These are phyloP conservation scores for Acanthochlamys bracteata DNA, from an alignment of 106 monocot species.

Conservation along the genomic window DNA sequence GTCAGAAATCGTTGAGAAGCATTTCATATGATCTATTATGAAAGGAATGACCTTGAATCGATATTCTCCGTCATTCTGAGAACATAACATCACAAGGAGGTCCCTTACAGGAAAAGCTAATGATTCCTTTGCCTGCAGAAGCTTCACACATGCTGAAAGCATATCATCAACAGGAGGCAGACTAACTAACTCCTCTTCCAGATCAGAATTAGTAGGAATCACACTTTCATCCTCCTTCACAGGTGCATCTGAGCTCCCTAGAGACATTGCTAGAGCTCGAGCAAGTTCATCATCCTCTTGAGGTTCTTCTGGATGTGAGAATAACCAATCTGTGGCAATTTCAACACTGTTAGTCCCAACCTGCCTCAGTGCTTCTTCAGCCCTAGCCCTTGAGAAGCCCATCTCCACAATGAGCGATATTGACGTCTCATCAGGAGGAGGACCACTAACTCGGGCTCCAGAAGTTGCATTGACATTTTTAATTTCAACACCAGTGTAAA, in stretches of 20 bases:
- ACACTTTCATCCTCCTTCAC: conserved; percentile 37
- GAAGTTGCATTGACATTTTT: conserved; percentile 35
- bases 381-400: conserved; percentile 89
- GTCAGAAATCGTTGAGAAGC: conserved; percentile 25
- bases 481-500: conserved; percentile 80
- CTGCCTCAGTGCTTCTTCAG: conserved; percentile 96
- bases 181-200: conserved; percentile 49
- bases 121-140: conserved; percentile 71
- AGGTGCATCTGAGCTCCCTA: conserved; percentile 61
- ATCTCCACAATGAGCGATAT: conserved; percentile 90
- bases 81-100: conserved; percentile 76
- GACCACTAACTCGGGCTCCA: conserved; percentile 40
- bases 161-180: conserved; percentile 81
- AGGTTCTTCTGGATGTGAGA: conserved; percentile 93
- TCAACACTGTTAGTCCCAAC: conserved; percentile 94
- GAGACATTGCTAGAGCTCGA: conserved; percentile 89
- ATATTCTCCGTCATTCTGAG: conserved; percentile 71
- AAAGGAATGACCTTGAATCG: conserved; percentile 54
- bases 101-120: conserved; percentile 82
- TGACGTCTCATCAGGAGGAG: conserved; percentile 87
- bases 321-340: conserved; percentile 93
- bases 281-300: conserved; percentile 99
- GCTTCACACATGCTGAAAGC: conserved; percentile 58
- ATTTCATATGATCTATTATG: conserved; percentile 68
- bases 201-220: conserved; percentile 17